phyloP scores from a whole-genome alignment of 2,329 filamentous ascomycete species.

The Apiospora hydei region DNA sequence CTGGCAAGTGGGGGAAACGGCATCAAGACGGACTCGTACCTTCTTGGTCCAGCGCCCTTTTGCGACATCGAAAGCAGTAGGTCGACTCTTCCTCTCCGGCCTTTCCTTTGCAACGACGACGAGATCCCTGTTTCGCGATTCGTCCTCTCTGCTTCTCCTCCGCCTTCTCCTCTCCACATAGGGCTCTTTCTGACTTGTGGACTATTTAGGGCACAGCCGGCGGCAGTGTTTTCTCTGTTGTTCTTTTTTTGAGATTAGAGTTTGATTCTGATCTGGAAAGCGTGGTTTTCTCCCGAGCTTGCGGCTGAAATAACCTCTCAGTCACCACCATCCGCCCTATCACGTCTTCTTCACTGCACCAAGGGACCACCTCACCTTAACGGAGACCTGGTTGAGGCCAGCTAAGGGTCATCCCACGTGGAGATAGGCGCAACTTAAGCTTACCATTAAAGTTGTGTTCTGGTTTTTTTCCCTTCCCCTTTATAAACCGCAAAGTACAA shows the following conservation, averaged over 20 bases:
- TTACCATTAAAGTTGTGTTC: background rate
- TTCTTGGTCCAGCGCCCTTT: background rate
- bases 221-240: background rate
- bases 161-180: background rate
- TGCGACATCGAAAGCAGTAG: background rate
- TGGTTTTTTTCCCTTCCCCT: background rate
- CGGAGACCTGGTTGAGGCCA: background rate
- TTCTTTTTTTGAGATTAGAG: background rate
- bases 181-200: background rate
- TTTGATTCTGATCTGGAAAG: conserved; percentile 3
- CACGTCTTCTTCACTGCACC: background rate
- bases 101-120: background rate
- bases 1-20: background rate
- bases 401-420: background rate
- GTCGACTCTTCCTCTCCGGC: background rate
- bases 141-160: background rate
- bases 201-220: background rate
- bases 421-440: background rate
- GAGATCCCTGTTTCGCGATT: background rate
- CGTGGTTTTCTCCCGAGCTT: background rate
- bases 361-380: background rate
- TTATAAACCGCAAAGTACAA: conserved; percentile 5
- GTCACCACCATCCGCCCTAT: background rate
- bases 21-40: background rate
- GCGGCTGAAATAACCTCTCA: background rate